Percentiles rank a stretch among this genome's conserved stretches.
Evolutionary conservation across 2,329 filamentous ascomycete genomes (phyloP).

Genomic region (Zarea fungicola): DNA sequence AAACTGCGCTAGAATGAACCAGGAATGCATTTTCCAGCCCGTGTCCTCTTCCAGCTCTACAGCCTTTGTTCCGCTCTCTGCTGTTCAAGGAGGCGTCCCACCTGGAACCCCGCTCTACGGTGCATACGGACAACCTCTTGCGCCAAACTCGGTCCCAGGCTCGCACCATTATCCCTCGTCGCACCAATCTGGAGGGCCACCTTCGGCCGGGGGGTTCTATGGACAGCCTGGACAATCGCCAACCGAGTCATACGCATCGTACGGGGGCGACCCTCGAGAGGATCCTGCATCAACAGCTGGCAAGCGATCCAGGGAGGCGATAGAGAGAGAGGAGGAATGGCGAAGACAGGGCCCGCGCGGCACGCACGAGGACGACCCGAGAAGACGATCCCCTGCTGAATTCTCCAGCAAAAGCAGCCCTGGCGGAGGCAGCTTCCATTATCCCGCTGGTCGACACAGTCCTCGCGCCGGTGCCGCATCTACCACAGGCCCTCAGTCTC

Average conservation of each 20-base stretch:
- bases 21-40: constrained; percentile 57
- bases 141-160: constrained; percentile 20
- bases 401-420: constrained; percentile 45
- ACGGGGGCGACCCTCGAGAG: constrained; percentile 31
- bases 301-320: constrained; percentile 32
- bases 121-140: constrained; percentile 52
- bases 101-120: constrained; percentile 53
- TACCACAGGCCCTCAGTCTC: constrained; percentile 31
- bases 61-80: constrained; percentile 55
- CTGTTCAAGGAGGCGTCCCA: constrained; percentile 52
- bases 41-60: constrained; percentile 52
- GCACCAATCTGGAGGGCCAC: constrained; percentile 19
- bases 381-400: constrained; percentile 47
- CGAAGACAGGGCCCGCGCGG: constrained; percentile 41
- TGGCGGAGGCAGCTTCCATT: constrained; percentile 35
- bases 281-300: constrained; percentile 27
- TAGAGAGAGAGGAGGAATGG: constrained; percentile 37
- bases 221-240: constrained; percentile 39
- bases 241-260: constrained; percentile 37
- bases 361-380: constrained; percentile 43
- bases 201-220: constrained; percentile 36
- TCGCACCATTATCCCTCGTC: constrained; percentile 17
- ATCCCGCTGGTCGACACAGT: constrained; percentile 32
- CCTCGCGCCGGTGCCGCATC: constrained; percentile 20
- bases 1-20: constrained; percentile 57